Base-by-base conservation (phyloP, 2,329 filamentous ascomycete species). In the Alternaria longipes region DNA sequence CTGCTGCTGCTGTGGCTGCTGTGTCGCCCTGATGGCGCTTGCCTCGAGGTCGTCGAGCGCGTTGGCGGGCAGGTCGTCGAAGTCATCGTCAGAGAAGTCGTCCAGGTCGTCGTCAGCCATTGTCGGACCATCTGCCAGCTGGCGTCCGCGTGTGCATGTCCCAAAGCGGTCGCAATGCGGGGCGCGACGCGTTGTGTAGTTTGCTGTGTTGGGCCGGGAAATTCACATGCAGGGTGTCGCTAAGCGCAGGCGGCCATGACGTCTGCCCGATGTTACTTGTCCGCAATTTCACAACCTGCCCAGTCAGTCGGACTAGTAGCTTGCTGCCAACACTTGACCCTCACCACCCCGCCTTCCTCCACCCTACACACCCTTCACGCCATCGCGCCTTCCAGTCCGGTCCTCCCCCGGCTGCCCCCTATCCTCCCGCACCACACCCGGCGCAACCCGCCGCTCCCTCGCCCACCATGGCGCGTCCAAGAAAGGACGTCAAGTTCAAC, bases 401-500 rank as follows among this genome's bases (percentile, higher is more conserved):
- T 38, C 40, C 49, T 11, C 38, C 26, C 32, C 44, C 20, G 46
- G 30, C 46, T 50, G 46, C 46, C 46, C 32, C 36, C 36, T 50
- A 36, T 16, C 32, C 32, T 7, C 32, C 20, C 46, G 14, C 11
- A 7, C 30, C 51, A 34, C 18, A 52, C 38, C 51, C 51, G 53
- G 47, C 59, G 40, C 55, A 51, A 30, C 63, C 51, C 47, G 30
- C 49, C 46, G 42, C 52, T 30, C 51, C 60, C 53, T 16, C 41
- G 32, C 36, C 22, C 56, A 52, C 49, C 57, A 79, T 79, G 76
- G 69, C 76, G 64, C 72, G 70, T 50, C 80, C 85, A 60, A 83
- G 84, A 74, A 85, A 85, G 74, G 85, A 86, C 77, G 86, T 89
- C 75, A 85, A 87, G 78, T 89, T 89, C 76, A 83, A 84, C 65